Conservation (phyloP, 306 rosid species). For the Cucurbita argyrosperma region DNA sequence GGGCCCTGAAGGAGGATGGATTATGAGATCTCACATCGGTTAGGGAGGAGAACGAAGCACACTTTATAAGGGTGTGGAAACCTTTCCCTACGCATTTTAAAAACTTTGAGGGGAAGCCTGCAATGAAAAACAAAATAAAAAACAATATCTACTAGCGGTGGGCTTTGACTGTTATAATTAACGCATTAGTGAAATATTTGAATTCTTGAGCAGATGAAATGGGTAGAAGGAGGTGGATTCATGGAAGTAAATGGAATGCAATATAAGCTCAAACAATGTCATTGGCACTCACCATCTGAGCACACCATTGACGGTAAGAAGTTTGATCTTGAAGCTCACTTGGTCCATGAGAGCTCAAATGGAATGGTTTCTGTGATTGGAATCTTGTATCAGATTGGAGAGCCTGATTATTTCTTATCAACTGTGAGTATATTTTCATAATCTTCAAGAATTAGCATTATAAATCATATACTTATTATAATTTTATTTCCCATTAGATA, state of each 20-base stretch:
- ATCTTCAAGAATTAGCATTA: too few relatives aligned
- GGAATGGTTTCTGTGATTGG: slow-evolving; percentile 44
- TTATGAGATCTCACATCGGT: too few relatives aligned
- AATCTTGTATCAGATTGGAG: slow-evolving; percentile 34
- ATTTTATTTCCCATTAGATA: slow-evolving; percentile 15
- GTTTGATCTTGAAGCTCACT: slow-evolving; percentile 54
- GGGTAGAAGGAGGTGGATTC: slow-evolving; percentile 30
- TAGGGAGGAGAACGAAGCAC: too few relatives aligned
- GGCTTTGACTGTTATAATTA: too few relatives aligned
- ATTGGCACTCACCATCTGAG: slow-evolving; percentile 85
- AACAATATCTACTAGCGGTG: too few relatives aligned
- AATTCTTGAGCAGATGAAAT: slow-evolving; percentile 23
- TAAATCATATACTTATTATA: too few relatives aligned
- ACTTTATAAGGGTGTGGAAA: too few relatives aligned
- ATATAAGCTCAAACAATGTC: slow-evolving; percentile 38
- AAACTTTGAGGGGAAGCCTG: too few relatives aligned
- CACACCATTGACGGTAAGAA: slow-evolving; percentile 46
- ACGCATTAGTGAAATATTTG: too few relatives aligned
- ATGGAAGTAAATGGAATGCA: slow-evolving; percentile 37
- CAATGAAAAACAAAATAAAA: fast-evolving
- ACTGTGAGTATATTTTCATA: slow-evolving; percentile 14
- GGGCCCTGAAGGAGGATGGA: too few relatives aligned
- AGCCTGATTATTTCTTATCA: slow-evolving; percentile 38
- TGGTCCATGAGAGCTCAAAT: slow-evolving; percentile 38
- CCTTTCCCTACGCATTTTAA: too few relatives aligned